These are phyloP conservation scores for Penicillium arizonense DNA, from an alignment of 495 filamentous ascomycete genomes.

Conservation along the genomic window DNA sequence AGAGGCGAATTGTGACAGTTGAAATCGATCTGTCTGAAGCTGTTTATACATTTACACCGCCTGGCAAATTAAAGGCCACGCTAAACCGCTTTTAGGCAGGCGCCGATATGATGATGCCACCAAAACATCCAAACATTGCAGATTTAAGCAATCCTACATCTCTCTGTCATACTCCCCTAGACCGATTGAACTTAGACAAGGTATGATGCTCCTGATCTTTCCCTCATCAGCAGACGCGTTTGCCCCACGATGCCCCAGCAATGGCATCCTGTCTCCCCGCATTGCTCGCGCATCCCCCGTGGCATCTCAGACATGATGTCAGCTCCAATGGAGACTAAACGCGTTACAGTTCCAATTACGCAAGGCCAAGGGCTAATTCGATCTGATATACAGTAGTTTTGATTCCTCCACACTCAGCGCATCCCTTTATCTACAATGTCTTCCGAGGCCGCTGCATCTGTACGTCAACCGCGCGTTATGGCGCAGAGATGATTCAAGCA, in stretches of 20 bases:
- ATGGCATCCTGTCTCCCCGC: constrained; percentile 1
- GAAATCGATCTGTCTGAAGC: too few relatives aligned
- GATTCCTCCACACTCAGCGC: background rate
- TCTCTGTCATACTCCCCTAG: background rate
- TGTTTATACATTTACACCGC: constrained; percentile 2
- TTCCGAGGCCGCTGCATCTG: constrained; percentile 33
- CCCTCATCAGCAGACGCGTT: background rate
- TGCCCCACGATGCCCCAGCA: background rate
- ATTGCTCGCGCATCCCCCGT: constrained; percentile 8
- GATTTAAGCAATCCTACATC: background rate
- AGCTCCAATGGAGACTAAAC: constrained; percentile 1
- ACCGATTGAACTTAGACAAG: background rate
- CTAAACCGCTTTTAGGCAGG: constrained; percentile 3
- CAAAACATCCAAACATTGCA: constrained; percentile 9
- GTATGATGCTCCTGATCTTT: background rate
- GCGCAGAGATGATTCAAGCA: background rate
- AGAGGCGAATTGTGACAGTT: too few relatives aligned
- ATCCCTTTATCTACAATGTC: constrained; percentile 30
- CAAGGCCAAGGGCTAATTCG: background rate
- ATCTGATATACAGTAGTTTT: background rate
- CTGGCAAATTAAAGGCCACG: constrained; percentile 1
- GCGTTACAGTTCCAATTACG: background rate
- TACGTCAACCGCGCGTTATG: constrained; percentile 20
- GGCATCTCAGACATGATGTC: constrained; percentile 4
- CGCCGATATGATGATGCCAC: constrained; percentile 2